phyloP scores from a whole-genome alignment of 139 green algal species.

The Micractinium sp. region DNA sequence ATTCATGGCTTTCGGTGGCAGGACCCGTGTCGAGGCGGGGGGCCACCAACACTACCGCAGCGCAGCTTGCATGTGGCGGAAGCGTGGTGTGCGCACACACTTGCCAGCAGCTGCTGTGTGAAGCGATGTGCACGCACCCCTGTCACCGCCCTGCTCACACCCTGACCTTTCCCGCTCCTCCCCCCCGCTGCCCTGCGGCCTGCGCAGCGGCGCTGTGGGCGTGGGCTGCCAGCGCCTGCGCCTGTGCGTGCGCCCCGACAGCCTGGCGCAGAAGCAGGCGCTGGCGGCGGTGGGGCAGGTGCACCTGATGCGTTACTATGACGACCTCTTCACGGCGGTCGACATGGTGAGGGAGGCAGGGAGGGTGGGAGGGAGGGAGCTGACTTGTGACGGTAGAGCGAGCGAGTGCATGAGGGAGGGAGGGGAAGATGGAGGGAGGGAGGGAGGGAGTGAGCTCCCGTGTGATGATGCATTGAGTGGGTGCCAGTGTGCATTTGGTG shows the following conservation, averaged over 20 bases:
- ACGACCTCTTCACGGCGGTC: conserved; percentile 87
- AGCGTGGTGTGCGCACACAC: background rate
- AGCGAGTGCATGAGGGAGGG: no score
- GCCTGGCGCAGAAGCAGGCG: conserved; percentile 86
- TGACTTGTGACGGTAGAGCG: background rate
- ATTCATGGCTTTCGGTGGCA: no score
- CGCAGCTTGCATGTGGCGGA: no score
- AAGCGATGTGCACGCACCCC: no score
- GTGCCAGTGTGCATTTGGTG: no score
- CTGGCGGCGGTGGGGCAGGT: conserved; percentile 87
- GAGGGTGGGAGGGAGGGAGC: background rate
- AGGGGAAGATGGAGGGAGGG: no score
- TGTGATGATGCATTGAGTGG: no score
- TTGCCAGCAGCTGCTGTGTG: background rate
- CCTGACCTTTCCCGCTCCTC: no score
- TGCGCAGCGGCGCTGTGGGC: conserved; percentile 83
- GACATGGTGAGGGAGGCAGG: conserved; percentile 65
- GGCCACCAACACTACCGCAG: no score
- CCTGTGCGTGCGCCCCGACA: conserved; percentile 64
- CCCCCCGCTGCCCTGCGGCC: background rate
- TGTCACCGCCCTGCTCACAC: no score
- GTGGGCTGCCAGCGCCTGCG: conserved; percentile 86
- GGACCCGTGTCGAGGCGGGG: no score
- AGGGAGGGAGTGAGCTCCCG: no score
- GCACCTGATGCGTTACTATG: conserved; percentile 94